Evolutionary conservation across 2,329 filamentous ascomycete species (phyloP), one percentile per base, ranked within the genome.

Genomic region (Scopulariopsis brevicaulis): DNA sequence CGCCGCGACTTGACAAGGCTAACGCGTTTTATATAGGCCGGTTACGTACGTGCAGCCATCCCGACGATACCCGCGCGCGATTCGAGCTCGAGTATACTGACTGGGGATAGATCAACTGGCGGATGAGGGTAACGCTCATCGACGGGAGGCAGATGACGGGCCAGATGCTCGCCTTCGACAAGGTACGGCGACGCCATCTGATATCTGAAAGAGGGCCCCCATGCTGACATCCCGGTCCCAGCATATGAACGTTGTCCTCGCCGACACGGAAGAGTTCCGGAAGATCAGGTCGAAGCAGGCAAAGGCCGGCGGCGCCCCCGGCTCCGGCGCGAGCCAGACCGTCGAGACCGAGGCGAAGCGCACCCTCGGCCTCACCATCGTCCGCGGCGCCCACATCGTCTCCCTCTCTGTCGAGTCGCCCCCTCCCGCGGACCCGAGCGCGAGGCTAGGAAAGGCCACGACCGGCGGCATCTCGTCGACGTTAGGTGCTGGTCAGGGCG

Each of bases 211-310:
- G n/a, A 18, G 2, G 1, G 15, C 11, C 28, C 1, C n/a, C 11
- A 48, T 53, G 40, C 60, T 60, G 43, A 62, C 60, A 15, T 18
- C 7, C 28, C 34, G 7, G 11, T 8, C 57, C 55, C 64, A 96
- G 91, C 94, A 99, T 75, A 99, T 99, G 94, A 99, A 99, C 73
- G 84, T 99, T 64, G 94, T 99, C 62, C 88, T 99, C 62, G 94
- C 93, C 74, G 94, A 99, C 70, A 97, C 94, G 65, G 94, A 99
- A 82, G 93, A 97, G 73, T 96, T 96, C 74, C 89, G 92, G 71
- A 88, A 88, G 70, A 86, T 93, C 62, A 95, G 94, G 78, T 84
- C 89, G 73, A 93, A 88, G 78, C 83, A 86, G 66, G 80, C 83
- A 65, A 95, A 94, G 77, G 76, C 82, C 57, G 73, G 81, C 55